phyloP scores from a whole-genome alignment of 305 asterid species.

The Euphrasia arctica region DNA sequence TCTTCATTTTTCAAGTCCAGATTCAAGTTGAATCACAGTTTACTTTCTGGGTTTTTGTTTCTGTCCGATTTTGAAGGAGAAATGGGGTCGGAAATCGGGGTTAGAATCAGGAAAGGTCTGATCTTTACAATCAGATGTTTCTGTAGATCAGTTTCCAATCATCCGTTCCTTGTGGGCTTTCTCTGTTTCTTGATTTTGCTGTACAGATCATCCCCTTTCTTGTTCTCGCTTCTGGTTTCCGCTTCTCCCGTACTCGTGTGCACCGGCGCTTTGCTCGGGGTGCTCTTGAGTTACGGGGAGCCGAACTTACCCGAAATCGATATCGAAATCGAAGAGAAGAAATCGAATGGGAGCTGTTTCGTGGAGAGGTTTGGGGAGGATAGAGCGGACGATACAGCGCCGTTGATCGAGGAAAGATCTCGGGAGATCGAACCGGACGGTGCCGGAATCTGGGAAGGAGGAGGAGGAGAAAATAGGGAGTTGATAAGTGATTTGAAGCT shows the following conservation, averaged over 20 bases:
- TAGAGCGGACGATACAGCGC: neutral
- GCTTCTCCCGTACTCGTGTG: constrained; percentile 57
- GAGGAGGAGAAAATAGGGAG: constrained; percentile 22
- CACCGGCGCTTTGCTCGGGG: constrained; percentile 68
- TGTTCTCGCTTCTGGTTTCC: constrained; percentile 52
- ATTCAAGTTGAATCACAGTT: neutral
- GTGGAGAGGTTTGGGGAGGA: constrained; percentile 29
- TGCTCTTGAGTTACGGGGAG: constrained; percentile 62
- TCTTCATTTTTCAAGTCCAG: neutral
- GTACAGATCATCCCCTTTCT: constrained; percentile 50
- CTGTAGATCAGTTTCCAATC: constrained; percentile 49
- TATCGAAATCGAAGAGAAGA: constrained; percentile 31
- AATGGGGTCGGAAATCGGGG: constrained; percentile 40
- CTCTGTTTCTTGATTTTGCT: constrained; percentile 42
- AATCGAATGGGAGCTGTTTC: constrained; percentile 24
- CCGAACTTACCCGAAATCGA: constrained; percentile 41
- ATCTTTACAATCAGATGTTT: constrained; percentile 37
- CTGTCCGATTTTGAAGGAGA: neutral
- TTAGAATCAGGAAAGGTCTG: constrained; percentile 39
- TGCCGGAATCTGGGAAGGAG: constrained; percentile 25
- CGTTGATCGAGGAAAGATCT: constrained; percentile 24
- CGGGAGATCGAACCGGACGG: constrained; percentile 27
- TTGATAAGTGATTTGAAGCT: neutral
- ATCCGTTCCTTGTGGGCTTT: constrained; percentile 54
- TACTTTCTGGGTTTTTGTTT: neutral